These are phyloP conservation scores for Lolium rigidum DNA, from an alignment of 176 grass and related monocot species.

Conservation along the genomic window DNA sequence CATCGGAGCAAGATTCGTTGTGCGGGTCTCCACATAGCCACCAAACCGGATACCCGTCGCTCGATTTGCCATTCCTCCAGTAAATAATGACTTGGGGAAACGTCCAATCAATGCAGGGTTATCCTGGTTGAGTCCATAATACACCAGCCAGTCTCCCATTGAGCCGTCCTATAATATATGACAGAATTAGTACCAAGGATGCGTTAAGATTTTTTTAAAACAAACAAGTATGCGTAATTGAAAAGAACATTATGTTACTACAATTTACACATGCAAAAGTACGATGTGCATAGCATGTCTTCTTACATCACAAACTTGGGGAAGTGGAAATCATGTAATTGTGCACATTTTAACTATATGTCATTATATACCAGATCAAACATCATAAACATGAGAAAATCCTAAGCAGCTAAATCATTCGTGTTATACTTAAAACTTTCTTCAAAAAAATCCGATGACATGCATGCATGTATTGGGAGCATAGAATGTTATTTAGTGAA, in stretches of 20 bases:
- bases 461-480: neutral
- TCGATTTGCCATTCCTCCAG: neutral
- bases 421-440: neutral
- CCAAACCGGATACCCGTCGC: neutral
- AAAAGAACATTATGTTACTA: too few relatives aligned
- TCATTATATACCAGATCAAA: neutral
- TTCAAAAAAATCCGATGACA: neutral
- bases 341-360: neutral
- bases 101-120: neutral
- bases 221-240: neutral
- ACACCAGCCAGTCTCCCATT: conserved; percentile 1
- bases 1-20: neutral
- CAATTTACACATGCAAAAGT: neutral
- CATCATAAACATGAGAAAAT: too few relatives aligned
- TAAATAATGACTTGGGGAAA: neutral
- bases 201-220: too few relatives aligned
- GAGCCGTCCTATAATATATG: neutral
- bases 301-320: neutral
- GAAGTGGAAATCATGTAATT: neutral
- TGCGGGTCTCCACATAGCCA: neutral
- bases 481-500: neutral
- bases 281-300: neutral
- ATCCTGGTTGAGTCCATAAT: conserved; percentile 10
- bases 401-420: neutral
- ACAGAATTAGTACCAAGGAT: neutral